Evolutionary conservation across 192 early-diverging fungal genomes (phyloP).

Genomic region (Backusella westeae): DNA sequence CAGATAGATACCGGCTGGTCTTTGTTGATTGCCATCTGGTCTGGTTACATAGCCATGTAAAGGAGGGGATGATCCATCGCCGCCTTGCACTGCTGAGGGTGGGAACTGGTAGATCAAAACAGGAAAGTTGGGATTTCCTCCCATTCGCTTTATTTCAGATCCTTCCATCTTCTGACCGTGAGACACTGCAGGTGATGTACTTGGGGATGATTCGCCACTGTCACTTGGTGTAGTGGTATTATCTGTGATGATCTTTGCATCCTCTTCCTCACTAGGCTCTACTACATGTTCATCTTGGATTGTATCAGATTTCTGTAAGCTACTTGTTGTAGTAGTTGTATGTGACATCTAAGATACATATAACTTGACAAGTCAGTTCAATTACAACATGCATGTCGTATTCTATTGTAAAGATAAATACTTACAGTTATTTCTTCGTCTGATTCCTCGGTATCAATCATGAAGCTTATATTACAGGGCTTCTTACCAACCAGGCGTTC

Average conservation of each 20-base stretch:
- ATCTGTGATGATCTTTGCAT: neutral
- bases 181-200: neutral
- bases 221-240: neutral
- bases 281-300: neutral
- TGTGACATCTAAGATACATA: neutral
- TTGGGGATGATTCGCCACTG: neutral
- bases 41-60: neutral
- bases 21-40: neutral
- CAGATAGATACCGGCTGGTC: slow-evolving; percentile 16
- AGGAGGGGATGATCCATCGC: neutral
- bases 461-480: slow-evolving; percentile 11
- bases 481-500: slow-evolving; percentile 13
- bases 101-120: slow-evolving; percentile 13
- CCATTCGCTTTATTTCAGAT: neutral
- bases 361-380: neutral
- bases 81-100: neutral
- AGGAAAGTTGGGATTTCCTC: neutral
- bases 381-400: neutral
- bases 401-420: neutral
- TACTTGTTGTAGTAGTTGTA: neutral
- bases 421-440: slow-evolving; percentile 20
- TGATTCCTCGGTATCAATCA: slow-evolving; percentile 14
- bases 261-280: neutral
- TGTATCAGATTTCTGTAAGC: neutral
- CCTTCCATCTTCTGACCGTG: neutral